These are phyloP conservation scores for Sugiyamaella paludigena DNA, from an alignment of 1,139 yeast genomes.

Conservation along the genomic window DNA sequence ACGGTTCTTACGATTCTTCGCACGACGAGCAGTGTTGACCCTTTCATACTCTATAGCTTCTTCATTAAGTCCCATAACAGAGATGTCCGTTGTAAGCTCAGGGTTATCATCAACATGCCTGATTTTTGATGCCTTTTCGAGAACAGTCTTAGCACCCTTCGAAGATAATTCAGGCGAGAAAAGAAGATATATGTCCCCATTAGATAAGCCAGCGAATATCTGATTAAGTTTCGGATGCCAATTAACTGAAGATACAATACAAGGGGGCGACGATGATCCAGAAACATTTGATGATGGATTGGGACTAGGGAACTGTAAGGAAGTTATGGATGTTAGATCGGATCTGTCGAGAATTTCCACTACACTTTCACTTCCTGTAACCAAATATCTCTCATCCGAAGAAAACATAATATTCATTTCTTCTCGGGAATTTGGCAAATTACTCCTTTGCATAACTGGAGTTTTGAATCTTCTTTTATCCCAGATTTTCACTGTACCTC, in stretches of 20 bases:
- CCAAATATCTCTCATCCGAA: slow-evolving; percentile 31
- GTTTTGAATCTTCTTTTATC: slow-evolving; percentile 37
- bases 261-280: background rate
- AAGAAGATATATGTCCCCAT: slow-evolving; percentile 36
- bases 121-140: slow-evolving; percentile 38
- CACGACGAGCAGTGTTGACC: slow-evolving; percentile 14
- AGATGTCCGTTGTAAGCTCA: slow-evolving; percentile 32
- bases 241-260: slow-evolving; percentile 29
- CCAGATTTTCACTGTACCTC: slow-evolving; percentile 37
- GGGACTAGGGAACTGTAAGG: slow-evolving; percentile 18
- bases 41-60: slow-evolving; percentile 21
- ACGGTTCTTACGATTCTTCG: slow-evolving; percentile 14
- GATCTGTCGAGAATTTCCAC: slow-evolving; percentile 40
- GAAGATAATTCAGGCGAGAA: slow-evolving; percentile 38
- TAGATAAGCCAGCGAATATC: slow-evolving; percentile 38
- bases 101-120: slow-evolving; percentile 40
- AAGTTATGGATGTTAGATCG: slow-evolving; percentile 36
- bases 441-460: slow-evolving; percentile 35
- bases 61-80: slow-evolving; percentile 32
- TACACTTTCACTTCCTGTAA: slow-evolving; percentile 29
- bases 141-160: slow-evolving; percentile 38
- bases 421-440: slow-evolving; percentile 27
- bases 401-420: slow-evolving; percentile 30
- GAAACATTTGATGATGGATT: background rate
- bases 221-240: slow-evolving; percentile 39